Evolutionary conservation across 306 rosid genomes (phyloP), one percentile per base, ranked within the genome.

Genomic region (Malus asiatica): DNA sequence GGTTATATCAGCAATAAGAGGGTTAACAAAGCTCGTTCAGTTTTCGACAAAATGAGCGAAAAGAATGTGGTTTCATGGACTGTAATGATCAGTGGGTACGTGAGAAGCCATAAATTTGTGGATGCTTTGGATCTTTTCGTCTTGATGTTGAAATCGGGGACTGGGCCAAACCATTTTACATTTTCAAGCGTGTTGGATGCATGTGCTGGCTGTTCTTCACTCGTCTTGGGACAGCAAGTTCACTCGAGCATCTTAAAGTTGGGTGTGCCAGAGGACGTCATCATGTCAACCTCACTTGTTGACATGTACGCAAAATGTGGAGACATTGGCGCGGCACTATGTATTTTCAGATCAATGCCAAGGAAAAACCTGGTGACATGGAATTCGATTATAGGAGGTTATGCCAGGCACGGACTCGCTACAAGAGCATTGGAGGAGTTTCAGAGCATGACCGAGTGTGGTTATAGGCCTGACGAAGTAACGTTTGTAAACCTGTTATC

Each of bases 241-340:
- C 96, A 91, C 71, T 77, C 76, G 0, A 65, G 79, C 42, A 46
- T 87, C 42, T 63, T 87, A 58, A 88, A 88, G 76, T 85, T 81
- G 6, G 88, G 88, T 55, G 68, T 74, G 57, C 87, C 82, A 6
- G 76, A 77, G 2, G 89, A 86, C 77, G 84, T 86, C 16, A 73
- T 88, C 72, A 70, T 79, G 75, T 85, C 81, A 70, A 84, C 90
- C 68, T 87, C 93, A 1, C 85, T 89, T 30, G 83, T 87, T 68
- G 91, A 89, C 73, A 88, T 90, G 96, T 85, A 87, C 73, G 88
- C 91, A 25, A 88, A 90, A 82, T 90, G 90, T 29, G 91, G 96
- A 15, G 86, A 87, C 73, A 84, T 83, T 81, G 83, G 77, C 10
- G 84, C 89, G 11, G 89, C 93, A 11, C 73, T 55, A 45, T 10